Evolutionary conservation across 805 yeast genomes (phyloP).

Genomic region (Wickerhamomyces ciferrii): DNA sequence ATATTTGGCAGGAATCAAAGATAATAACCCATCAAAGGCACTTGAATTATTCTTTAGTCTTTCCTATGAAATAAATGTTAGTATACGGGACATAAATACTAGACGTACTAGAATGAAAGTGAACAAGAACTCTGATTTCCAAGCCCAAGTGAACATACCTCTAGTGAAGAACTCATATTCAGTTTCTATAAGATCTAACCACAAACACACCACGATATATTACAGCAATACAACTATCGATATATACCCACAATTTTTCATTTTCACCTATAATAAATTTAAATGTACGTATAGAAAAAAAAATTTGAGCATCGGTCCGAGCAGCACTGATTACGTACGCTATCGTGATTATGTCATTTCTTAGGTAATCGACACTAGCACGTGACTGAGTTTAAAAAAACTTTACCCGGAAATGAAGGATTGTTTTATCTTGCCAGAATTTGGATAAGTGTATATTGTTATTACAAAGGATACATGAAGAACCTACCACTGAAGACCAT

Average conservation of each 20-base stretch:
- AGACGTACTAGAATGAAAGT: neutral
- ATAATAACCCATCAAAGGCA: conserved; percentile 84
- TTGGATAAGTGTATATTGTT: too few species aligned
- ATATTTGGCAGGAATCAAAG: conserved; percentile 90
- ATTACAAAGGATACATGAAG: too few species aligned
- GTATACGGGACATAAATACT: neutral
- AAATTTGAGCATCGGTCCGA: conserved; percentile 1
- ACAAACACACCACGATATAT: neutral
- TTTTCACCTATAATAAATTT: neutral
- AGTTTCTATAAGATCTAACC: neutral
- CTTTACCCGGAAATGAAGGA: too few species aligned
- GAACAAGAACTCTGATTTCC: neutral
- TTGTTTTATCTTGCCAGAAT: too few species aligned
- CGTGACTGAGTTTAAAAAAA: too few species aligned
- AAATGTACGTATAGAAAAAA: neutral
- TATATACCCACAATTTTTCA: neutral
- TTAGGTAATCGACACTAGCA: too few species aligned
- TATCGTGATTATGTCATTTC: too few species aligned
- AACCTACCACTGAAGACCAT: too few species aligned
- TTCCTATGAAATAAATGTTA: conserved; percentile 37
- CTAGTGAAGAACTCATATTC: conserved; percentile 51
- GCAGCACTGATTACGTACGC: neutral
- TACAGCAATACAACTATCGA: neutral
- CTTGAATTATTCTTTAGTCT: conserved; percentile 72
- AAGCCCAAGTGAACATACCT: conserved; percentile 39